Base-by-base conservation (phyloP, 768 basidiomycete genomes). In the Atractiella rhizophila region DNA sequence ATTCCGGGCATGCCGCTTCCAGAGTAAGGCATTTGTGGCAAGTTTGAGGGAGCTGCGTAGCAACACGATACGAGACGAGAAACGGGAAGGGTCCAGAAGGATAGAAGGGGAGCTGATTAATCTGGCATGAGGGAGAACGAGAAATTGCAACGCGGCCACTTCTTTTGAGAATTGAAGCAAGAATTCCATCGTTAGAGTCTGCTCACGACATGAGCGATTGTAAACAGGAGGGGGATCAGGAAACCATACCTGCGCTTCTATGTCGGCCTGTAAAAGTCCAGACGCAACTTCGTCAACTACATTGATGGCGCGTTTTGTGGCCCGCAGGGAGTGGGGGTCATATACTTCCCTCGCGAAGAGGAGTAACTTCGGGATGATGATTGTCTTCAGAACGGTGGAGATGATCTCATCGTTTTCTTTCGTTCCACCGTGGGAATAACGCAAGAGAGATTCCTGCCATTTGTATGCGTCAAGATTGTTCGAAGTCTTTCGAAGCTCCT, bases 371-470 rank as follows among this genome's bases (percentile, higher is more conserved):
- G 62, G 60, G 10, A 60, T 55, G n/a, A 63, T 56, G 6, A 58
- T 55, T 3, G 57, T 52, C 11, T 57, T 50, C 9, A 63, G 53
- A 51, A 63, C 57, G 28, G 57, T 55, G 29, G 58, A 53, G 24
- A 63, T 55, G 18, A 63, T 50, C 40, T 61, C 59, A 15, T 62
- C 62, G 28, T 63, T 62, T 0, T 58, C 52, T 10, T 54, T 54
- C 2, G 49, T 51, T 11, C 29, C 9, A 21, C 34, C n/a, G 27
- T 43, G 44, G 51, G 24, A 51, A 45, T 60, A 63, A 5, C 51
- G 40, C 27, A 59, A 51, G 0, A 62, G 46, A 1, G 57, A 48
- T 10, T 49, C 48, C 43, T 62, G 60, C 60, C 61, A 63, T 1
- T 36, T 19, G 46, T 60, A 63, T 6, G 51, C 43, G 13, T 62